Evolutionary conservation across 2,329 filamentous ascomycete genomes (phyloP).

Genomic region (Arthrinium puccinioides): DNA sequence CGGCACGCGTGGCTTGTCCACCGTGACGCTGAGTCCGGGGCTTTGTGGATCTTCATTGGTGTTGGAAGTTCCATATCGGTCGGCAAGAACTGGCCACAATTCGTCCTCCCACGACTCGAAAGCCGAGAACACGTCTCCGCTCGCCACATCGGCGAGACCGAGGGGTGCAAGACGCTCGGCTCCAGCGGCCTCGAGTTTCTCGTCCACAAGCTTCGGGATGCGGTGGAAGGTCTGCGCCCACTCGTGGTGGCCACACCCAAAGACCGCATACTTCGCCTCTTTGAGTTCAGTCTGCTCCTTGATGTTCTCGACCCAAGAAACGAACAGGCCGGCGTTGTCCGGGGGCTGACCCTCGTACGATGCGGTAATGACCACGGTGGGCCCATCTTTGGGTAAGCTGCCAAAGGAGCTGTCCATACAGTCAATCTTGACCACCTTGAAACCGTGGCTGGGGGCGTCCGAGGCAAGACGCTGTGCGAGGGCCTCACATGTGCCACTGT

Average conservation of each 20-base stretch:
- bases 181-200: slow-evolving; percentile 40
- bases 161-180: slow-evolving; percentile 29
- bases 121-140: slow-evolving; percentile 44
- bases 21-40: not conserved
- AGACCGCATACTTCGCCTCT: slow-evolving; percentile 47
- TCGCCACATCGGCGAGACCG: slow-evolving; percentile 45
- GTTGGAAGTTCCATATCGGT: not conserved
- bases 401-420: slow-evolving; percentile 46
- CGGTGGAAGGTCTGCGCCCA: slow-evolving; percentile 47
- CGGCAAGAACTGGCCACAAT: not conserved
- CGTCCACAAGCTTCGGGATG: slow-evolving; percentile 52
- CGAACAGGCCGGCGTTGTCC: slow-evolving; percentile 49
- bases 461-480: slow-evolving; percentile 57
- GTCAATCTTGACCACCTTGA: slow-evolving; percentile 42
- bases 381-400: slow-evolving; percentile 38
- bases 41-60: not conserved
- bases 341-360: slow-evolving; percentile 52
- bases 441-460: slow-evolving; percentile 53
- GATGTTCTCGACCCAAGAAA: slow-evolving; percentile 44
- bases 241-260: slow-evolving; percentile 45
- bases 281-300: slow-evolving; percentile 39
- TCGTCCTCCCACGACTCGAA: slow-evolving; percentile 45
- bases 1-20: slow-evolving; percentile 15
- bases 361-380: slow-evolving; percentile 45
- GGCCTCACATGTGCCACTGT: slow-evolving; percentile 67